Conservation (phyloP, 2,329 filamentous ascomycete species). For the Colletotrichum sp. region DNA sequence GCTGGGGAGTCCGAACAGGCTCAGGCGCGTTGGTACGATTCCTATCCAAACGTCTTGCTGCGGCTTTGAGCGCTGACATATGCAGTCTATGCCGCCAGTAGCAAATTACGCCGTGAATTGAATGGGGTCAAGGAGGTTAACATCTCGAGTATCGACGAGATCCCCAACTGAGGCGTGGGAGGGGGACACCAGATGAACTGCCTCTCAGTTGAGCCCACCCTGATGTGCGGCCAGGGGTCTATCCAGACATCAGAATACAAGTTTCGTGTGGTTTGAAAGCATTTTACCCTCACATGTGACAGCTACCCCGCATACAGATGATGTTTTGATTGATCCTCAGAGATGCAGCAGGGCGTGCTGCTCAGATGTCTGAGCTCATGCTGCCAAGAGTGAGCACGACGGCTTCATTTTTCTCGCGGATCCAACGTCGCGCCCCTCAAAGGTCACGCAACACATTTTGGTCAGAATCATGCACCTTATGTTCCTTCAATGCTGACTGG, state of each 20-base stretch:
- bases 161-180: not conserved
- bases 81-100: not conserved
- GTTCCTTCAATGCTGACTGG: not conserved
- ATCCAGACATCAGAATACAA: not conserved
- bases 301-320: not conserved
- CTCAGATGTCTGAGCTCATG: not conserved
- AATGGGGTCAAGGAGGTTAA: not conserved
- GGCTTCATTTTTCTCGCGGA: not conserved
- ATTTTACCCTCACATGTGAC: not conserved
- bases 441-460: not conserved
- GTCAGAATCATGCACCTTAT: not conserved
- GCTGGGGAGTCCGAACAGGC: conserved; percentile 37
- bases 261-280: not conserved
- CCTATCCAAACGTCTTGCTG: not conserved
- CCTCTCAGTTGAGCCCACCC: not conserved
- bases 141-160: not conserved
- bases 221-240: not conserved
- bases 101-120: not conserved
- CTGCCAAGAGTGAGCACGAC: not conserved
- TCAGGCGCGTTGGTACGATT: conserved; percentile 16
- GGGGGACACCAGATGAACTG: not conserved
- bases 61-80: not conserved
- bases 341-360: not conserved
- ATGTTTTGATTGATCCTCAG: not conserved
- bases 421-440: not conserved